Conservation (phyloP, 306 rosid species). For the Cucumis cinereus region DNA sequence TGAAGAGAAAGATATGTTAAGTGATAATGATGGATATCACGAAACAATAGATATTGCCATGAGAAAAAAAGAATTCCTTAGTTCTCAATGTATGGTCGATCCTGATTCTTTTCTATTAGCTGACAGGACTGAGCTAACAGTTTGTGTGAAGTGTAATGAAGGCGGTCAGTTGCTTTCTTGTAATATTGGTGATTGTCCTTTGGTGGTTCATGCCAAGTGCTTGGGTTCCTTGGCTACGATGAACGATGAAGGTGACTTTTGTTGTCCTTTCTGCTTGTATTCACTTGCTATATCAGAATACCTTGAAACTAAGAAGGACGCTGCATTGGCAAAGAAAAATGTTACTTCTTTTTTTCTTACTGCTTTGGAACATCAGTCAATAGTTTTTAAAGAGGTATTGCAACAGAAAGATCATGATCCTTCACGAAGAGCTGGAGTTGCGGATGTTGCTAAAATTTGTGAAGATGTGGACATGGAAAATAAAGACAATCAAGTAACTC, state of each 20-base stretch:
- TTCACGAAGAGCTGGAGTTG: slow-evolving; percentile 11
- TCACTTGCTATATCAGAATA: slow-evolving; percentile 36
- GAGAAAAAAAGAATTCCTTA: slow-evolving; percentile 29
- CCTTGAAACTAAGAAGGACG: slow-evolving; percentile 45
- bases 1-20: slow-evolving; percentile 16
- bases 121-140: slow-evolving; percentile 14
- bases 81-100: slow-evolving; percentile 19
- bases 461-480: slow-evolving; percentile 16
- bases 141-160: slow-evolving; percentile 45
- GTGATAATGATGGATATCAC: slow-evolving; percentile 24
- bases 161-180: slow-evolving; percentile 48
- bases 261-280: slow-evolving; percentile 69
- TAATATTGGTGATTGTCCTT: slow-evolving; percentile 35
- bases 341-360: slow-evolving; percentile 25
- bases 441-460: slow-evolving; percentile 18
- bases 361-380: slow-evolving; percentile 15
- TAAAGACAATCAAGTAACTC: slow-evolving; percentile 18
- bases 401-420: slow-evolving; percentile 14
- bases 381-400: slow-evolving; percentile 10
- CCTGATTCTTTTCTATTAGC: slow-evolving; percentile 16
- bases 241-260: slow-evolving; percentile 27
- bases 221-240: slow-evolving; percentile 24
- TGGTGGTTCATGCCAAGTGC: slow-evolving; percentile 55
- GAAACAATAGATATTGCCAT: slow-evolving; percentile 23
- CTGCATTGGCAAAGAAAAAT: slow-evolving; percentile 35